Base-by-base conservation (phyloP, 2,329 filamentous ascomycete genomes). In the Ophiocordyceps camponoti-rufipedis region DNA sequence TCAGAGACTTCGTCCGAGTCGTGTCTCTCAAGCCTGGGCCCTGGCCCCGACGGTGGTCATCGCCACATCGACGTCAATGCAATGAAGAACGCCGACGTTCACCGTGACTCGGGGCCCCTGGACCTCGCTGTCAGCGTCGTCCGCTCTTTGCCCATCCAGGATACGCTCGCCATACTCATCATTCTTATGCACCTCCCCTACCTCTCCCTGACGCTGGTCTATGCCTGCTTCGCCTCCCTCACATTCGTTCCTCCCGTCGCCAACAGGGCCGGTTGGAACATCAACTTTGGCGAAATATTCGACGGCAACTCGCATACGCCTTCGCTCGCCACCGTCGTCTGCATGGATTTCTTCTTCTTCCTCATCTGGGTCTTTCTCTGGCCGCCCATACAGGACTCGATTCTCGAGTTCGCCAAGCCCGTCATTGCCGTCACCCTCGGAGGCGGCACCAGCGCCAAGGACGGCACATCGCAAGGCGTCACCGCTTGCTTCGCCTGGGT, bases 101-200 rank as follows among this genome's bases (percentile, higher is more conserved):
- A 83, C 57, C 79, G 79, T 53, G 78, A 82, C 58, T 70, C 78
- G 46, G 82, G 82, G 48, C 78, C 84, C 43, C 66, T 94, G 53
- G 80, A 84, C 55, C 71, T 93, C 52, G 82, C 83, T 51, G 75
- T 85, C 53, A 94, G 87, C 46, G 89, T 96, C 55, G 76, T 96
- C 60, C 80, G 79, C 56, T 86, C 87, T 45, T 89, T 88, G 56
- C 89, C 89, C 45, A 78, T 94, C 58, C 84, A 86, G 66, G 89
- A 96, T 66, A 94, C 89, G 49, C 85, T 95, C 64, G 87, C 89
- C 59, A 94, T 96, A 57, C 78, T 96, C 61, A 94, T 95, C 64
- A 84, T 95, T 55, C 76, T 96, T 53, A 83, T 95, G 64, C 88
- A 94, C 60, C 78, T 95, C 10, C 88, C 89, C 29, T 85, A 88